Percentiles rank a stretch among this genome's conserved stretches.
These are phyloP conservation scores for Saprolegnia diclina DNA, from an alignment of 352 stramenopile species.

Conservation along the genomic window DNA sequence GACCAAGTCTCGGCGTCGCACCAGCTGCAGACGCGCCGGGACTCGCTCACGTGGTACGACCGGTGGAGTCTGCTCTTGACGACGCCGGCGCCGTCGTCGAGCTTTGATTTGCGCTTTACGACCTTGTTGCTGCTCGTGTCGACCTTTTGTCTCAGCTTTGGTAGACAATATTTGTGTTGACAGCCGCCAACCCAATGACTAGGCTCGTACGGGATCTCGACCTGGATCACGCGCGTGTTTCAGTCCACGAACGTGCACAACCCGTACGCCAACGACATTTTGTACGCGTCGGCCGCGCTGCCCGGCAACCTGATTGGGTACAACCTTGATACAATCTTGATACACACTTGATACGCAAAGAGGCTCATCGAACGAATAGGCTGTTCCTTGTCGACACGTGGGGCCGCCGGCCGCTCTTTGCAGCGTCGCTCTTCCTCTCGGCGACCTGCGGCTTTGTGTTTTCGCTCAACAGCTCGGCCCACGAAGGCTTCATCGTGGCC, in stretches of 20 bases:
- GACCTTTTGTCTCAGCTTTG: constrained; percentile 83
- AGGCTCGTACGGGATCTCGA: constrained; percentile 86
- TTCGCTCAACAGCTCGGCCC: constrained; percentile 48
- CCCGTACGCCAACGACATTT: constrained; percentile 86
- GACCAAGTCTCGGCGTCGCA: neutral
- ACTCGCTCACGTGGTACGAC: constrained; percentile 18
- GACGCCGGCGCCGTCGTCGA: constrained; percentile 1
- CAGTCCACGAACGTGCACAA: constrained; percentile 75
- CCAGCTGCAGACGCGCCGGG: neutral
- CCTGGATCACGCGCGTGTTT: constrained; percentile 94
- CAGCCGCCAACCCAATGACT: neutral
- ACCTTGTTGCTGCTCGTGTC: constrained; percentile 57
- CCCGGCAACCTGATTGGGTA: constrained; percentile 86
- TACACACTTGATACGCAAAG: neutral
- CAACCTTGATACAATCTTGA: no score
- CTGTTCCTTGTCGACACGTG: constrained; percentile 68
- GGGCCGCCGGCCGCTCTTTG: constrained; percentile 64
- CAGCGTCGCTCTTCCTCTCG: constrained; percentile 60
- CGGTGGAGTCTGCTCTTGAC: constrained; percentile 12
- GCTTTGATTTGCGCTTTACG: constrained; percentile 37
- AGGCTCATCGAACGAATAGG: constrained; percentile 27
- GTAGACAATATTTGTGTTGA: neutral
- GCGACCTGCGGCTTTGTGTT: constrained; percentile 66
- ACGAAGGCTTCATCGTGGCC: constrained; percentile 54
- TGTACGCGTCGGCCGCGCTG: constrained; percentile 87